phyloP scores from a whole-genome alignment of 2,329 filamentous ascomycete genomes.

The Cryphonectria naterciae region DNA sequence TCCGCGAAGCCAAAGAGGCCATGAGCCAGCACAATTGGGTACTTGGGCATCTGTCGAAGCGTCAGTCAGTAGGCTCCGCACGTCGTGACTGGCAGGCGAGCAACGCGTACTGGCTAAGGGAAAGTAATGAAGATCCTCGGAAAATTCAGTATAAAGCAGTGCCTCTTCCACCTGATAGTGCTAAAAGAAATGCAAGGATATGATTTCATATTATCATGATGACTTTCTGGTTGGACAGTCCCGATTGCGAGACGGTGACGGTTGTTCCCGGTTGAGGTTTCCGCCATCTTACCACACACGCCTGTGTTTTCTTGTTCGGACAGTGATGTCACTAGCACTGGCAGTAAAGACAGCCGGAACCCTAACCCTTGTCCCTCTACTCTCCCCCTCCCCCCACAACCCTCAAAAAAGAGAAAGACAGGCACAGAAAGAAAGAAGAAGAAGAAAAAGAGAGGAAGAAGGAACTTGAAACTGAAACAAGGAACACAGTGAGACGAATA shows the following conservation, averaged over 20 bases:
- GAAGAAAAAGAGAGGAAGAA: neutral
- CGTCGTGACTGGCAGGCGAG: neutral
- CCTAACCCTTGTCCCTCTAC: too few relatives aligned
- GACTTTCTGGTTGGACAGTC: neutral
- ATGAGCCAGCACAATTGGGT: slow-evolving; percentile 68
- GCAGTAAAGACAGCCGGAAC: neutral
- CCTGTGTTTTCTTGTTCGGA: neutral
- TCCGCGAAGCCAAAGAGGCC: slow-evolving; percentile 68
- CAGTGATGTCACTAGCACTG: neutral
- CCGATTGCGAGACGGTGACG: neutral
- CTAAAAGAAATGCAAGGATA: neutral
- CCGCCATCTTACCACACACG: neutral
- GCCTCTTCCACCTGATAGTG: neutral
- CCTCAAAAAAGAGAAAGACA: neutral
- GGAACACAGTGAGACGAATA: neutral
- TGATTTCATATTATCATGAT: slow-evolving; percentile 1
- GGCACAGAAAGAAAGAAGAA: neutral
- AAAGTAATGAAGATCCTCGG: neutral
- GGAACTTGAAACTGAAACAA: neutral
- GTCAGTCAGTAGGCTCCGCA: neutral
- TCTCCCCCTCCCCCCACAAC: neutral
- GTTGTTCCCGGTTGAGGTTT: neutral
- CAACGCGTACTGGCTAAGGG: neutral
- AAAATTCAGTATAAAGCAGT: neutral
- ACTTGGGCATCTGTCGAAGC: slow-evolving; percentile 51